phyloP scores from a whole-genome alignment of 352 stramenopile genomes.

The Phytopythium vexans region DNA sequence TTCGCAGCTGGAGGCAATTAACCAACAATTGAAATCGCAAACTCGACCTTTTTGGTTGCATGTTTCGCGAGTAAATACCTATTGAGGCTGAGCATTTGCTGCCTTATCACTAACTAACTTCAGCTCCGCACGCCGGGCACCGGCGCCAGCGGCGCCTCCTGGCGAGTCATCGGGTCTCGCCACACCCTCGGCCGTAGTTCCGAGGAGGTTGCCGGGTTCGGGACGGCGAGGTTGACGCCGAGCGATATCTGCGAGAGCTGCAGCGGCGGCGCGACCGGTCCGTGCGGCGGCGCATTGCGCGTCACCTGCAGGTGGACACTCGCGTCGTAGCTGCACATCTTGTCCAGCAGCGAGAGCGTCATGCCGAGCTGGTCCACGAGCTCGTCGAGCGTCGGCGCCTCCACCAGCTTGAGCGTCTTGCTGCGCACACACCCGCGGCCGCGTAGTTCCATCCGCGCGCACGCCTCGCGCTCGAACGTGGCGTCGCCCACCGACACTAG shows the following conservation, averaged over 20 bases:
- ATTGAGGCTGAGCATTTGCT: no score
- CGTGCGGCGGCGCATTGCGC: neutral
- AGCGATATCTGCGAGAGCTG: constrained; percentile 2
- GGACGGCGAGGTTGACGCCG: neutral
- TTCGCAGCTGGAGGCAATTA: neutral
- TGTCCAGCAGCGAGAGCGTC: constrained; percentile 26
- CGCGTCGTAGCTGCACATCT: constrained; percentile 34
- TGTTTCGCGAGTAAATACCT: neutral
- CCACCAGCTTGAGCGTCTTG: constrained; percentile 60
- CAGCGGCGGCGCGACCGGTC: neutral
- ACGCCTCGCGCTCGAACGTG: constrained; percentile 50
- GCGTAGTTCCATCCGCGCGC: constrained; percentile 34
- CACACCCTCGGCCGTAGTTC: neutral
- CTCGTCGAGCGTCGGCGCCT: constrained; percentile 37
- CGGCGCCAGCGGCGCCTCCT: constrained; percentile 1
- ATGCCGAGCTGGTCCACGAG: constrained; percentile 45
- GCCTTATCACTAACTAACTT: neutral
- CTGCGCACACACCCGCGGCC: constrained; percentile 25
- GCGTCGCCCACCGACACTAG: constrained; percentile 61
- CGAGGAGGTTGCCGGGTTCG: neutral
- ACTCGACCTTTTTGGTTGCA: neutral
- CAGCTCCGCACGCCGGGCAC: neutral
- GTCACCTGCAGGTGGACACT: constrained; percentile 45
- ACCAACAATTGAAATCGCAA: constrained; percentile 1
- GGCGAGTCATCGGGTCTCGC: neutral